Percentiles rank a stretch among this genome's conserved stretches.
These are phyloP conservation scores for Wolfiporia cocos DNA, from an alignment of 1,284 basidiomycete genomes.

Conservation along the genomic window DNA sequence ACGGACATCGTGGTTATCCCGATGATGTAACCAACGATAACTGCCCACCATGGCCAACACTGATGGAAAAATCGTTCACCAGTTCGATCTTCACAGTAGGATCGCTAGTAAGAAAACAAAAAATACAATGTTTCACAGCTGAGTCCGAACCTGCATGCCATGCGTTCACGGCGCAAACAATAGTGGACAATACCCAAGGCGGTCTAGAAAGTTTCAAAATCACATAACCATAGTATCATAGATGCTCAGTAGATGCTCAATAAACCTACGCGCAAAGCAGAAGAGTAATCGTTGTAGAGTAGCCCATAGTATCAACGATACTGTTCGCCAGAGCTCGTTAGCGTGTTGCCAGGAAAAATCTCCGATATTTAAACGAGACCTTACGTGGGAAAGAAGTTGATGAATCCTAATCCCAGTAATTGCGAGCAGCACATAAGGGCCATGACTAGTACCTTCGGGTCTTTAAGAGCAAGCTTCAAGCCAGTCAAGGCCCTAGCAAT, in stretches of 20 bases:
- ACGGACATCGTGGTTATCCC: slow-evolving; percentile 47
- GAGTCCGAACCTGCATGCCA: slow-evolving; percentile 52
- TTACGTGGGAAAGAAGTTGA: slow-evolving; percentile 71
- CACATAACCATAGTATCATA: too few species aligned
- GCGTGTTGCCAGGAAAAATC: neutral
- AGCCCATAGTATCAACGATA: slow-evolving; percentile 61
- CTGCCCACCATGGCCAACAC: slow-evolving; percentile 51
- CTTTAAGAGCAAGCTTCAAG: slow-evolving; percentile 52
- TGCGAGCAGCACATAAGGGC: slow-evolving; percentile 46
- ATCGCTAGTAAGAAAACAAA: too few species aligned
- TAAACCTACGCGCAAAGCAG: slow-evolving; percentile 59
- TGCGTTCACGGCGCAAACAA: slow-evolving; percentile 52
- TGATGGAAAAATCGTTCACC: slow-evolving; percentile 71
- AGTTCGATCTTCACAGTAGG: slow-evolving; percentile 51
- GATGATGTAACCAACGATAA: slow-evolving; percentile 59
- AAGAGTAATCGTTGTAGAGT: slow-evolving; percentile 50
- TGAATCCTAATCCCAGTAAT: slow-evolving; percentile 60
- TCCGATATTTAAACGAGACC: slow-evolving; percentile 21
- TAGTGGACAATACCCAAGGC: slow-evolving; percentile 56
- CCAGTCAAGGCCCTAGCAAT: slow-evolving; percentile 41
- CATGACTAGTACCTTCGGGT: slow-evolving; percentile 58
- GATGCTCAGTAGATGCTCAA: too few species aligned
- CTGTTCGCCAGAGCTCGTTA: slow-evolving; percentile 27
- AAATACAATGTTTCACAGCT: too few species aligned
- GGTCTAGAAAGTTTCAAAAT: too few species aligned